Evolutionary conservation across 768 basidiomycete species (phyloP).

Genomic region (Leccinum olivaceopallidum): DNA sequence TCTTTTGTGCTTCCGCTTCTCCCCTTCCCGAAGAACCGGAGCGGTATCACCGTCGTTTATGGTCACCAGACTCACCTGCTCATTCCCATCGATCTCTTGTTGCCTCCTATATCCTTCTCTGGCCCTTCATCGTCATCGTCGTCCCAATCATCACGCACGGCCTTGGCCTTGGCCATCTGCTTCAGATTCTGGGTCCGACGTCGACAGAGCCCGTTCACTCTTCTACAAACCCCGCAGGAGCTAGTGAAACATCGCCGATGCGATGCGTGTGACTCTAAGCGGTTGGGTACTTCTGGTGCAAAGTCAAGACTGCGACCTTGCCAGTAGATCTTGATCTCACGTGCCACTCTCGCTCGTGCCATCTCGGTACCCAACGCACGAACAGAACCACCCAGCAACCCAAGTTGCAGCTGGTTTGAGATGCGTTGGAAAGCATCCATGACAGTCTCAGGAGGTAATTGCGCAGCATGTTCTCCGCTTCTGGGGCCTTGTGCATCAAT

Average conservation of each 20-base stretch:
- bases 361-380: conserved; percentile 1
- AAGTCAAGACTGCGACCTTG: not conserved
- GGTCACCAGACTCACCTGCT: not conserved
- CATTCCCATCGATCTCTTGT: not conserved
- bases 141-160: conserved; percentile 59
- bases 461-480: conserved; percentile 35
- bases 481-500: conserved; percentile 48
- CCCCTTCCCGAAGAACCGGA: not conserved
- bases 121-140: conserved; percentile 38
- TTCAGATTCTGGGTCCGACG: not conserved
- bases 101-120: not conserved
- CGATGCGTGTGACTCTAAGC: conserved; percentile 1
- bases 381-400: no score
- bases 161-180: not conserved
- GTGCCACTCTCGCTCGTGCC: conserved; percentile 13
- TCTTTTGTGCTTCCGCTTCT: not conserved
- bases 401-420: not conserved
- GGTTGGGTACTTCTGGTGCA: not conserved
- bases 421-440: conserved; percentile 64
- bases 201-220: not conserved
- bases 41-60: not conserved
- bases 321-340: conserved; percentile 21
- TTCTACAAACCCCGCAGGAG: conserved; percentile 1
- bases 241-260: not conserved
- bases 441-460: conserved; percentile 66